Evolutionary conservation across 2,329 filamentous ascomycete genomes (phyloP), one percentile per base, ranked within the genome.

Genomic region (Ilyonectria sp.): DNA sequence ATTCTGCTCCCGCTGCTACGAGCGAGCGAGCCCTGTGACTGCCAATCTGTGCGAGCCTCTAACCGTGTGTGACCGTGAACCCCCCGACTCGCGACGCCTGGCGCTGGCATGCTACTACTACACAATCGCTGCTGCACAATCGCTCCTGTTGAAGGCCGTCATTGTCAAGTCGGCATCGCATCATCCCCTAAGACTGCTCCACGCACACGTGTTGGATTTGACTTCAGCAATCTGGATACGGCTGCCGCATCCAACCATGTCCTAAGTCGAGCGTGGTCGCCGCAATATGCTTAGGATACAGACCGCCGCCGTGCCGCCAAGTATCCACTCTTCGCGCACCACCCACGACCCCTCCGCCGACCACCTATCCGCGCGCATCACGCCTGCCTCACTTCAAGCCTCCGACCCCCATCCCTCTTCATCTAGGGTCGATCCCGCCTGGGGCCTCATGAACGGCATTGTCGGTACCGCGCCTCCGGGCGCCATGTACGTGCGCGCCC

Each of bases 401-500:
- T 75, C 74, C 70, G 70, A 72, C 61, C 66, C 68, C 69, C 68
- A 71, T 60, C 52, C 66, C 63, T 69, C 72, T 47, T 71, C 70
- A 61, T 69, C 72, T 65, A 74, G 74, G 68, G 69, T 68, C 68
- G 73, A 76, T 71, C 72, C 72, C 73, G 63, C 73, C 66, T 73
- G 72, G 74, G 71, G 67, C 71, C 64, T 74, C 70, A 91, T 91
- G 89, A 91, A 91, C 80, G 88, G 88, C 71, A 84, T 90, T 71
- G 83, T 88, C 75, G 86, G 87, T 69, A 86, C 87, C 71, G 85
- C 88, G 77, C 88, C 89, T 67, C 86, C 86, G 68, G 88, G 90
- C 79, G 90, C 91, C 78, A 92, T 98, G 86, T 98, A 96, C 79
- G 96, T 99, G 77, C 93, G 94, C 78, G 96, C 96, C 53, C 89